These are phyloP conservation scores for Spathaspora passalidarum DNA, from an alignment of 805 yeast species.

Conservation along the genomic window DNA sequence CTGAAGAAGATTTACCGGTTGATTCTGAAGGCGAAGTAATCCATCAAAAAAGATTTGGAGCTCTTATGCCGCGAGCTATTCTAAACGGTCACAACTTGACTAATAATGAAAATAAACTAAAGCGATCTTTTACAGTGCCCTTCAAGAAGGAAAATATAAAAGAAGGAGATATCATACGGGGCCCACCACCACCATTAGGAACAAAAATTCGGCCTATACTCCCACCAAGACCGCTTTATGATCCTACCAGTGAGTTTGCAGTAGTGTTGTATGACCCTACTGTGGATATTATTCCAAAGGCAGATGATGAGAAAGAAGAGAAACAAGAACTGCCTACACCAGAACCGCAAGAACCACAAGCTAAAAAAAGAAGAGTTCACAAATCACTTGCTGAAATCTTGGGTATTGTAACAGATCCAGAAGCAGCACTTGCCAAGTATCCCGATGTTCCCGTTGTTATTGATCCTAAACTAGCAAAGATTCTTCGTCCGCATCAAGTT, in stretches of 20 bases:
- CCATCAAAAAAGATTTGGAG: constrained; percentile 46
- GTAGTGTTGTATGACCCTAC: constrained; percentile 95
- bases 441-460: constrained; percentile 95
- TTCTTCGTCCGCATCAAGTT: constrained; percentile 92
- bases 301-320: constrained; percentile 15
- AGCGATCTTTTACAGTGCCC: constrained; percentile 57
- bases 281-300: constrained; percentile 54
- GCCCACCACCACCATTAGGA: constrained; percentile 82
- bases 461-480: constrained; percentile 82
- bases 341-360: constrained; percentile 16
- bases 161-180: constrained; percentile 26
- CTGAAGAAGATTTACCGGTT: constrained; percentile 20
- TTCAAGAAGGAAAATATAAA: constrained; percentile 38
- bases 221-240: constrained; percentile 92
- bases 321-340: constrained; percentile 12
- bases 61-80: constrained; percentile 55
- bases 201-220: constrained; percentile 64
- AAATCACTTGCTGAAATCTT: constrained; percentile 75
- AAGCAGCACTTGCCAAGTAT: constrained; percentile 46
- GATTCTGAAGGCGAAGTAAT: constrained; percentile 31
- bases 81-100: constrained; percentile 33
- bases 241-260: constrained; percentile 90
- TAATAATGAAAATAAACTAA: constrained; percentile 37
- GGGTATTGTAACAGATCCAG: constrained; percentile 59
- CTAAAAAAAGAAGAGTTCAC: constrained; percentile 46